These are phyloP conservation scores for Chloris gayana DNA, from an alignment of 176 grass and related monocot genomes.

Conservation along the genomic window DNA sequence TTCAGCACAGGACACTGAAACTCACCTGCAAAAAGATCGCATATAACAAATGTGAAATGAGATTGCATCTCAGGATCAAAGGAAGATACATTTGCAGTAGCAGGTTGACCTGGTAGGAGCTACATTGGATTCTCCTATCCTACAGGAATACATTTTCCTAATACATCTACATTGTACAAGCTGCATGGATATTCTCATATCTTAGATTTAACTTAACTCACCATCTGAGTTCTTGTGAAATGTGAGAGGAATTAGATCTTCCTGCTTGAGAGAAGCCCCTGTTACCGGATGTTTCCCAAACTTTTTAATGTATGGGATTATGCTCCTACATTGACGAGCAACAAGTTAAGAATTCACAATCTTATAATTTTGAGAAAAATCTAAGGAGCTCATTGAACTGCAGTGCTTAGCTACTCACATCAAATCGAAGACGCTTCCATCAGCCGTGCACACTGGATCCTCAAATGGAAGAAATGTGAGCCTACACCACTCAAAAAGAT, in stretches of 20 bases:
- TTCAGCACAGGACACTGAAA: slow-evolving; percentile 93
- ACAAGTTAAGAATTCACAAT: slow-evolving; percentile 7
- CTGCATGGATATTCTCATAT: neutral
- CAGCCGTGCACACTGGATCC: slow-evolving; percentile 81
- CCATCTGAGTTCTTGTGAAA: slow-evolving; percentile 97
- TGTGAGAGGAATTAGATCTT: slow-evolving; percentile 83
- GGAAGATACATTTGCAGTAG: neutral
- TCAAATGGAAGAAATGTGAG: slow-evolving; percentile 91
- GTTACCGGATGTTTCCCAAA: slow-evolving; percentile 88
- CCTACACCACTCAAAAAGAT: slow-evolving; percentile 46
- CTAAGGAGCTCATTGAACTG: neutral
- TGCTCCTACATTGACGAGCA: slow-evolving; percentile 67
- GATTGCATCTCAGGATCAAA: neutral
- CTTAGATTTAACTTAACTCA: slow-evolving; percentile 47
- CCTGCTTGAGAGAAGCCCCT: slow-evolving; percentile 69
- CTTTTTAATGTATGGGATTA: slow-evolving; percentile 91
- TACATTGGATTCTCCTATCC: neutral
- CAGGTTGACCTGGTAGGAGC: slow-evolving; percentile 12
- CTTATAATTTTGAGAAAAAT: neutral
- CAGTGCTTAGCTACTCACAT: slow-evolving; percentile 56
- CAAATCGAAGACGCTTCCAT: slow-evolving; percentile 92
- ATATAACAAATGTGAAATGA: slow-evolving; percentile 12
- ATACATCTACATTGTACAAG: neutral
- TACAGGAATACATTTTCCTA: neutral
- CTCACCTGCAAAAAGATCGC: slow-evolving; percentile 62